Conservation (phyloP, 768 basidiomycete species). For the Xerocomellus intermedius region DNA sequence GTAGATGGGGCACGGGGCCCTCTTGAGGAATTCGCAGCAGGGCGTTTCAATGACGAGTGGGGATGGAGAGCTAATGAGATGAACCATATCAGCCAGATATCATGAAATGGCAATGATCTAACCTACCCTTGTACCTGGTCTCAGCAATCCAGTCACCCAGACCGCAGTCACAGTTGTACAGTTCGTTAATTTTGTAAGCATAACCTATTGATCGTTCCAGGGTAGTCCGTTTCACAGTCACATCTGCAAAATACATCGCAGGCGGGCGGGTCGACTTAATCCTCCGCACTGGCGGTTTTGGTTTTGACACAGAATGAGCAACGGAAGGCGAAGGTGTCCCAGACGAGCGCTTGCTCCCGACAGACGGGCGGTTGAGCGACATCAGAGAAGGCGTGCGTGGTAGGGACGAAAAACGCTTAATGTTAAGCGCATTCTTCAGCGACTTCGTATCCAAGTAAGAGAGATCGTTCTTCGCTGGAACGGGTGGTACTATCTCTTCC, state of each 20-base stretch:
- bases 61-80: conserved; percentile 19
- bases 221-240: conserved; percentile 51
- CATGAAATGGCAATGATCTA: neutral
- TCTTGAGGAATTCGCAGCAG: conserved; percentile 20
- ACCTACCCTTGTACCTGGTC: conserved; percentile 53
- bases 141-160: conserved; percentile 71
- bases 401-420: conserved; percentile 53
- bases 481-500: conserved; percentile 27
- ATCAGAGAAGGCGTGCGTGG: conserved; percentile 67
- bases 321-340: conserved; percentile 29
- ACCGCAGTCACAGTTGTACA: conserved; percentile 73
- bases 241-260: conserved; percentile 70
- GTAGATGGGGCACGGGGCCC: conserved; percentile 36
- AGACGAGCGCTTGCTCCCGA: conserved; percentile 24
- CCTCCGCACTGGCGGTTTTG: conserved; percentile 25
- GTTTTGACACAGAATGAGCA: conserved; percentile 32
- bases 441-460: conserved; percentile 23
- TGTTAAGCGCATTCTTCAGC: conserved; percentile 27
- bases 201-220: conserved; percentile 73
- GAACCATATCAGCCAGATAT: conserved; percentile 3
- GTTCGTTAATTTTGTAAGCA: conserved; percentile 79
- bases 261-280: conserved; percentile 50
- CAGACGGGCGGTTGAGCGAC: conserved; percentile 32
- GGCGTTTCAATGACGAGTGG: conserved; percentile 28
- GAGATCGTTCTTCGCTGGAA: conserved; percentile 29